Evolutionary conservation across 768 basidiomycete genomes (phyloP).

Genomic region (Boletus rubroflammeus): DNA sequence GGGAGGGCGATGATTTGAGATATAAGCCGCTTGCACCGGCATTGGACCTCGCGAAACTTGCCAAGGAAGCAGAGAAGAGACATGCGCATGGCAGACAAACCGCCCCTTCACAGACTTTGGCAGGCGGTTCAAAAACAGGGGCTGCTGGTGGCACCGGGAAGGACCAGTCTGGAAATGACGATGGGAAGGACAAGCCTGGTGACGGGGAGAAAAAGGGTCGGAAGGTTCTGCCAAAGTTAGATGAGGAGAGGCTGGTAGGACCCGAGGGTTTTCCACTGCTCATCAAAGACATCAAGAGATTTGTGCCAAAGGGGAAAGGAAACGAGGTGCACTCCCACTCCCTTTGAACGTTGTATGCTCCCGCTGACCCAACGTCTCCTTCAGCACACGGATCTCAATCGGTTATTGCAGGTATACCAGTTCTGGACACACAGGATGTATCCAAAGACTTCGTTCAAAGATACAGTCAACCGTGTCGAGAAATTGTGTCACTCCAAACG

Average conservation of each 20-base stretch:
- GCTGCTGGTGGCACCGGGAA: conserved; percentile 15
- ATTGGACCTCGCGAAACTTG: conserved; percentile 51
- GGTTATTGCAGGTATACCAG: conserved; percentile 81
- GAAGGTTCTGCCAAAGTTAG: conserved; percentile 51
- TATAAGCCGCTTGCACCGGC: conserved; percentile 48
- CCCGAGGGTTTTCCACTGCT: conserved; percentile 77
- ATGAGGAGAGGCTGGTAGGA: conserved; percentile 72
- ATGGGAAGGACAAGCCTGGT: conserved; percentile 7
- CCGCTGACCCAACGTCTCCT: background rate
- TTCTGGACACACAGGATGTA: conserved; percentile 94
- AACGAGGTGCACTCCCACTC: conserved; percentile 61
- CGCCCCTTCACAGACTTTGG: conserved; percentile 43
- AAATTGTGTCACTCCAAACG: conserved; percentile 81
- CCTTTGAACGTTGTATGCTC: background rate
- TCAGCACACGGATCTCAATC: conserved; percentile 76
- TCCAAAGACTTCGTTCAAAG: conserved; percentile 83
- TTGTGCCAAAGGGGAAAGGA: conserved; percentile 85
- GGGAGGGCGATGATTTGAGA: conserved; percentile 40
- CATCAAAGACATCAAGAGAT: conserved; percentile 69
- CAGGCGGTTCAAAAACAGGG: conserved; percentile 42
- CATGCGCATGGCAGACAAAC: conserved; percentile 30
- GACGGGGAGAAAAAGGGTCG: conserved; percentile 30
- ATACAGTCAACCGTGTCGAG: conserved; percentile 84
- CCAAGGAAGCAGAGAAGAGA: conserved; percentile 52
- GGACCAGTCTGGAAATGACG: conserved; percentile 6